phyloP scores from a whole-genome alignment of 441 rosid species.

The Raphanus hybrid region DNA sequence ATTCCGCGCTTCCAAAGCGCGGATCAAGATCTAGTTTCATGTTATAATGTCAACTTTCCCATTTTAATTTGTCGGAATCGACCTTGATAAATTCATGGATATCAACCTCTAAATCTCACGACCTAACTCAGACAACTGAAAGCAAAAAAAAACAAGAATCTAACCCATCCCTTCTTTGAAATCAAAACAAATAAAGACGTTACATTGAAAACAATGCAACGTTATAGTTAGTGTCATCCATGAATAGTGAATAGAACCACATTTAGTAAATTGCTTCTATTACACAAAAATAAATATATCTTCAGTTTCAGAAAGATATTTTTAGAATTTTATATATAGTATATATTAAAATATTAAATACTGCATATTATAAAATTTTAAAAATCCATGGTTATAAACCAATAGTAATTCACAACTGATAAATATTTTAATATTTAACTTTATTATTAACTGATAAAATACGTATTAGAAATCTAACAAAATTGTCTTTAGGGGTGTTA shows the following conservation, averaged over 20 bases:
- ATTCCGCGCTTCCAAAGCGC: too few species aligned
- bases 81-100: neutral
- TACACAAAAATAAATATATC: neutral
- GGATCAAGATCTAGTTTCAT: too few species aligned
- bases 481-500: neutral
- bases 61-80: neutral
- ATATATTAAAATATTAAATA: neutral
- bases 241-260: neutral
- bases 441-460: neutral
- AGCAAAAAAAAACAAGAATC: neutral
- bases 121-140: neutral
- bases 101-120: neutral
- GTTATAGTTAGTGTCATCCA: neutral
- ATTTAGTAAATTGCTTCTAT: neutral
- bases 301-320: neutral
- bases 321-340: neutral
- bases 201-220: neutral
- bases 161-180: neutral
- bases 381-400: neutral
- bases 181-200: neutral
- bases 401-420: neutral
- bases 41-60: neutral
- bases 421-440: neutral
- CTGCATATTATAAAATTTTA: neutral
- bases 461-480: neutral